Evolutionary conservation across 116 monocot genomes (phyloP).

Genomic region (Thalassia testudinum): DNA sequence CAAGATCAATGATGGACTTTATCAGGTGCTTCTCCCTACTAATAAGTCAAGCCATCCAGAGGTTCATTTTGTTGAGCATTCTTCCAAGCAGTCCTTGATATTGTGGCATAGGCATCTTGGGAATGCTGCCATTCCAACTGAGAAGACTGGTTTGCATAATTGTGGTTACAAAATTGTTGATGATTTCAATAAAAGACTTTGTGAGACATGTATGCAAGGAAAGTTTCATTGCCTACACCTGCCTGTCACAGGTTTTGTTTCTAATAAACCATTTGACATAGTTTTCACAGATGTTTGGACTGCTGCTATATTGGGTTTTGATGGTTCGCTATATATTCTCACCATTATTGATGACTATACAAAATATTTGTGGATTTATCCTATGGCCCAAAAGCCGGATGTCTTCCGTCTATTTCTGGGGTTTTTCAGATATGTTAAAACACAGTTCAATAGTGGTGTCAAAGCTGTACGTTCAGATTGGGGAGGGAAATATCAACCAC

Average conservation of each 20-base stretch:
- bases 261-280: not conserved
- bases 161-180: too few relatives aligned
- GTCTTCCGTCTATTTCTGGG: not conserved
- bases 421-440: not conserved
- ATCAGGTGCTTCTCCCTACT: too few relatives aligned
- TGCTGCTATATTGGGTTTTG: not conserved
- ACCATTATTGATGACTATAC: not conserved
- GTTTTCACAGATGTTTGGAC: not conserved
- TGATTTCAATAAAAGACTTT: too few relatives aligned
- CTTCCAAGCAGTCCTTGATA: too few relatives aligned
- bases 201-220: too few relatives aligned
- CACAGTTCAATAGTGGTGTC: not conserved
- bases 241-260: not conserved
- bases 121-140: too few relatives aligned
- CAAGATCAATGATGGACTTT: too few relatives aligned
- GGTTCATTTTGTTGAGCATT: too few relatives aligned
- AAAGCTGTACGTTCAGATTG: not conserved
- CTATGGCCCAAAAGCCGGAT: not conserved
- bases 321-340: not conserved
- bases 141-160: too few relatives aligned
- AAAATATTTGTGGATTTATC: not conserved
- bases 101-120: too few relatives aligned
- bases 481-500: constrained; percentile 2
- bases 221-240: too few relatives aligned
- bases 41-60: too few relatives aligned